Base-by-base conservation (phyloP, 805 yeast species). In the Wickerhamiella bombiphila region DNA sequence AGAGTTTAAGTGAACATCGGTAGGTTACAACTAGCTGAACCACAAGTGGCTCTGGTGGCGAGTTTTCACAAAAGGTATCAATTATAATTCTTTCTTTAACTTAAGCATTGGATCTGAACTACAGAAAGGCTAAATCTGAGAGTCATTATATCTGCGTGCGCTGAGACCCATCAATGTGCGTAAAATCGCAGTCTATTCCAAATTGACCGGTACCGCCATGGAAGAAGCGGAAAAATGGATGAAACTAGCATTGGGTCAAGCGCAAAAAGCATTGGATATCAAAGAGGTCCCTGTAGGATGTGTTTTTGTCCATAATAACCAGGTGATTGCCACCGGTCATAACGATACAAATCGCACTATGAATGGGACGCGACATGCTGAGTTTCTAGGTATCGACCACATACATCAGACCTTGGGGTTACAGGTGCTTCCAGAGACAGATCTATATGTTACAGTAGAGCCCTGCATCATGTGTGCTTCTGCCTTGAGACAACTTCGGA, bases 381-480 rank as follows among this genome's bases (percentile, higher is more conserved):
- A 88, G 56, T 79, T 91, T 47, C 66, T 78, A 41, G 95, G 88
- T 0, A 76, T 83, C 13, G 74, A 74, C 32, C 54, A 59, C 21
- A 68, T 78, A 6, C 55, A 68, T 26, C 45, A 52, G 3, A 51
- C 57, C 22, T 55, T 57, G 32, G 53, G 61, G 3, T 43, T 51
- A 1, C 30, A 40, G 4, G 44, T 57, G 7, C 72, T 82, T 49
- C 50, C 57, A 28, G 69, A 75, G 19, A 64, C 80, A 3, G 74
- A 72, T 22, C 64, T 91, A 5, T 88, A 85, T 56, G 98, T 91
- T 19, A 85, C 97, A 0, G 96, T 91, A 0, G 98, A 91, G 57
- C 98, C 98, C 0, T 91, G 98, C 54, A 79, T 91, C 5, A 91
- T 91, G 98, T 91, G 98, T 61, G 97, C 95, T 0, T 74, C 91